phyloP scores from a whole-genome alignment of 2,329 filamentous ascomycete species.

The Colletotrichum sp. region DNA sequence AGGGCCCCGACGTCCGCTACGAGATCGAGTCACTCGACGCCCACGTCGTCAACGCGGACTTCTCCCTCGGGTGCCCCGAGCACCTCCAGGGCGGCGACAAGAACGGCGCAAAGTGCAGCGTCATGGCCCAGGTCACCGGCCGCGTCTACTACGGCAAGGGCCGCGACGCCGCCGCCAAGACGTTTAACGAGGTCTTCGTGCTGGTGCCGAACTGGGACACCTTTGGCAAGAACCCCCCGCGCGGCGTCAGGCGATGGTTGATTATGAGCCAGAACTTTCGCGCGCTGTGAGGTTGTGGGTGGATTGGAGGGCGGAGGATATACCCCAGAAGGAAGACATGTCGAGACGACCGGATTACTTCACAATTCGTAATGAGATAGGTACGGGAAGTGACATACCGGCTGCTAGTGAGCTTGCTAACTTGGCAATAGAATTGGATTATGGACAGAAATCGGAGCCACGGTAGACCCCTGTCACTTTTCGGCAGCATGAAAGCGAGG shows the following conservation, averaged over 20 bases:
- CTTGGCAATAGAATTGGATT: neutral
- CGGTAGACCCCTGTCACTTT: neutral
- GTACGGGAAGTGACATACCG: neutral
- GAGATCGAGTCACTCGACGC: constrained; percentile 79
- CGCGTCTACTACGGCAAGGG: constrained; percentile 71
- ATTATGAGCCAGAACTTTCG: constrained; percentile 78
- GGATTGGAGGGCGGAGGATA: neutral
- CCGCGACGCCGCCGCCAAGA: constrained; percentile 66
- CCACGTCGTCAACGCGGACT: constrained; percentile 77
- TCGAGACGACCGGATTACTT: neutral
- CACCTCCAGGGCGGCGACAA: constrained; percentile 44
- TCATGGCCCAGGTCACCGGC: constrained; percentile 78
- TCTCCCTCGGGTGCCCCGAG: constrained; percentile 61
- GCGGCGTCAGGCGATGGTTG: constrained; percentile 64
- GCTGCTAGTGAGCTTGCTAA: neutral
- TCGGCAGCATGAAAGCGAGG: neutral
- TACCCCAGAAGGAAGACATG: neutral
- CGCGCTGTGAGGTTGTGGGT: constrained; percentile 42
- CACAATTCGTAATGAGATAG: neutral
- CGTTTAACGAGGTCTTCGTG: constrained; percentile 82
- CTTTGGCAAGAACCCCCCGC: constrained; percentile 56
- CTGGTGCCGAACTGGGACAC: constrained; percentile 78
- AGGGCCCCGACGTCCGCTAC: constrained; percentile 65
- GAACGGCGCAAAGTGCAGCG: constrained; percentile 65
- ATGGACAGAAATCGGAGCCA: neutral